Evolutionary conservation across 2,329 filamentous ascomycete genomes (phyloP).

Genomic region (Ophiostoma himal-ulmi): DNA sequence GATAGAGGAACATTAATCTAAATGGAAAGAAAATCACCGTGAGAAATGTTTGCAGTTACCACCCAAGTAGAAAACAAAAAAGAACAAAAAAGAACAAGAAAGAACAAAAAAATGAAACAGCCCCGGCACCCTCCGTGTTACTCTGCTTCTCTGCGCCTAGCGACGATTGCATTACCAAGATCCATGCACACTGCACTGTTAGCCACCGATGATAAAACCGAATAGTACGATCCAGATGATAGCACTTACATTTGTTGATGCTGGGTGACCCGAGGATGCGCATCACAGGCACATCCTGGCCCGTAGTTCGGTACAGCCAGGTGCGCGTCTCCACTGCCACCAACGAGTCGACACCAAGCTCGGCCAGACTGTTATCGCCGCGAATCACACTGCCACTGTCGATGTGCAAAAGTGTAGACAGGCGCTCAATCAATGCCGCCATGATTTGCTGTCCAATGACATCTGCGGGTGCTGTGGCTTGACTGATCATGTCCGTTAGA

Average conservation of each 20-base stretch:
- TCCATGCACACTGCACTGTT: constrained; percentile 7
- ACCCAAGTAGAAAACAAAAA: neutral
- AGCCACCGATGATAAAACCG: neutral
- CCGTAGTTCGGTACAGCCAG: constrained; percentile 42
- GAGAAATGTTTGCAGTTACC: no score
- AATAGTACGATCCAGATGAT: neutral
- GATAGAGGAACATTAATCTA: no score
- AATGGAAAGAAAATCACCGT: no score
- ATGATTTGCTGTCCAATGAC: constrained; percentile 29
- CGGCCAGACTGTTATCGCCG: constrained; percentile 32
- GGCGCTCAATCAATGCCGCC: constrained; percentile 29
- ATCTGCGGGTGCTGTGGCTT: constrained; percentile 19
- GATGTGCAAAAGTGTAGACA: constrained; percentile 33
- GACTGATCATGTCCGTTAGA: constrained; percentile 27
- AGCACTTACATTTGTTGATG: constrained; percentile 26
- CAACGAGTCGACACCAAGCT: constrained; percentile 40
- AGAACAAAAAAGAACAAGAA: neutral
- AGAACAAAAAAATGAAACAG: neutral
- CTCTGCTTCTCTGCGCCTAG: neutral
- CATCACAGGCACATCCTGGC: constrained; percentile 42
- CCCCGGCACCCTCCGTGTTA: no score
- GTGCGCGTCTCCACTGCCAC: constrained; percentile 39
- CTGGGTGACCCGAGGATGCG: constrained; percentile 38
- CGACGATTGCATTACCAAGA: neutral
- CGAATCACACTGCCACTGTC: constrained; percentile 27